A percentile compares a stretch with the other conserved stretches of the same genome.
Conservation (phyloP, 73 alveolate genomes). For the Tetrahymena elliotti region DNA sequence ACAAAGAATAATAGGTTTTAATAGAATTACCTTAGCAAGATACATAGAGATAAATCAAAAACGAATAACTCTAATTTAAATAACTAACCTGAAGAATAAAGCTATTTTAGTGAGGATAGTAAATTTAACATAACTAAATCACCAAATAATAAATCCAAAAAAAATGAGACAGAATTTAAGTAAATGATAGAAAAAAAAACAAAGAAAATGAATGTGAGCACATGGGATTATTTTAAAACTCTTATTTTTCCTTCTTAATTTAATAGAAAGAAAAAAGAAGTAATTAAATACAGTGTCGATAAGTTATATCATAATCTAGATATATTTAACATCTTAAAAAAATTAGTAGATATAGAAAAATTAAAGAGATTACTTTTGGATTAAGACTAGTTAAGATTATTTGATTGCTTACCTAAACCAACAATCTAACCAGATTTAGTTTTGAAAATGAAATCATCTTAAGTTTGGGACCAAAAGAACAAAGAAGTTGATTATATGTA, state of each 20-base stretch:
- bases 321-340: constrained; percentile 8
- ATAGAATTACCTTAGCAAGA: neutral
- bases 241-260: neutral
- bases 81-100: neutral
- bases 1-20: too few relatives aligned
- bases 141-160: neutral
- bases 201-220: neutral
- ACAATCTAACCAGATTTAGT: neutral
- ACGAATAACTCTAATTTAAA: neutral
- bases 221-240: neutral
- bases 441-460: neutral
- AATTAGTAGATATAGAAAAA: constrained; percentile 14
- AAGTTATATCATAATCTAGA: constrained; percentile 7
- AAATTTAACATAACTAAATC: too few relatives aligned
- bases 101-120: neutral
- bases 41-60: neutral
- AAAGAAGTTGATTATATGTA: neutral
- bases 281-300: constrained; percentile 4
- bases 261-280: neutral
- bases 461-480: neutral
- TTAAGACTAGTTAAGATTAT: constrained; percentile 11
- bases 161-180: neutral
- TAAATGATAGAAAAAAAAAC: neutral
- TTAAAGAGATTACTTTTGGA: constrained; percentile 15
- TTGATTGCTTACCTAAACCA: constrained; percentile 34